Conservation (phyloP, 805 yeast species). For the Hagleromyces aurorensis region DNA sequence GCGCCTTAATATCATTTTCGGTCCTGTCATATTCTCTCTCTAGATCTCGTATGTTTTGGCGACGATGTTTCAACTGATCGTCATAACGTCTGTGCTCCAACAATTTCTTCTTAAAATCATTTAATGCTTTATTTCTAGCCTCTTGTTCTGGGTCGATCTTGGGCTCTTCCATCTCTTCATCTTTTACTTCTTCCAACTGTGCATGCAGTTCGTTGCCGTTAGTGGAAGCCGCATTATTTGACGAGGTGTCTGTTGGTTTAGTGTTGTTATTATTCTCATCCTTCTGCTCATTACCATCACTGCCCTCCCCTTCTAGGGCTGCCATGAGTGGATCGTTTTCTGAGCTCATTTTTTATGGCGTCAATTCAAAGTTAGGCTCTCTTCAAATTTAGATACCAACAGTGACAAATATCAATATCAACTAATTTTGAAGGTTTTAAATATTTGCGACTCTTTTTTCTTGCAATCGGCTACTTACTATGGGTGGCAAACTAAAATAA, state of each 20-base stretch:
- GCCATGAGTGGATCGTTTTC: slow-evolving; percentile 74
- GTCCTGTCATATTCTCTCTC: slow-evolving; percentile 85
- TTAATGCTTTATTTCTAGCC: slow-evolving; percentile 62
- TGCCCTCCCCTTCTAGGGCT: slow-evolving; percentile 36
- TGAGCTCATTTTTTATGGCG: slow-evolving; percentile 38
- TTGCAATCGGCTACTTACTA: not conserved
- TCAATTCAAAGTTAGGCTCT: too few species aligned
- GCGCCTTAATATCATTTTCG: slow-evolving; percentile 93
- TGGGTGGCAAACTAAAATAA: slow-evolving; percentile 5
- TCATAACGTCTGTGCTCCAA: slow-evolving; percentile 94
- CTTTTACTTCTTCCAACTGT: slow-evolving; percentile 22
- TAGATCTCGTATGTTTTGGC: slow-evolving; percentile 74
- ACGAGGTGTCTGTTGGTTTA: slow-evolving; percentile 3
- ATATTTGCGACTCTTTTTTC: too few species aligned
- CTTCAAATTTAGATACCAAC: too few species aligned
- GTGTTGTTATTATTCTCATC: slow-evolving; percentile 7
- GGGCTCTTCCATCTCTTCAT: slow-evolving; percentile 24
- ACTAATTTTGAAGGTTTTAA: too few species aligned
- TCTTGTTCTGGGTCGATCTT: slow-evolving; percentile 50
- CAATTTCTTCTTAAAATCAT: slow-evolving; percentile 73
- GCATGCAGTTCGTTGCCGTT: slow-evolving; percentile 10
- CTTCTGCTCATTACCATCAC: slow-evolving; percentile 9
- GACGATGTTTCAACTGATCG: slow-evolving; percentile 74
- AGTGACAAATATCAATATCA: too few species aligned
- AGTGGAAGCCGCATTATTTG: slow-evolving; percentile 5